Percentiles rank a stretch among this genome's conserved stretches.
These are phyloP conservation scores for Juncus effusus DNA, from an alignment of 176 grass and related monocot genomes.

Conservation along the genomic window DNA sequence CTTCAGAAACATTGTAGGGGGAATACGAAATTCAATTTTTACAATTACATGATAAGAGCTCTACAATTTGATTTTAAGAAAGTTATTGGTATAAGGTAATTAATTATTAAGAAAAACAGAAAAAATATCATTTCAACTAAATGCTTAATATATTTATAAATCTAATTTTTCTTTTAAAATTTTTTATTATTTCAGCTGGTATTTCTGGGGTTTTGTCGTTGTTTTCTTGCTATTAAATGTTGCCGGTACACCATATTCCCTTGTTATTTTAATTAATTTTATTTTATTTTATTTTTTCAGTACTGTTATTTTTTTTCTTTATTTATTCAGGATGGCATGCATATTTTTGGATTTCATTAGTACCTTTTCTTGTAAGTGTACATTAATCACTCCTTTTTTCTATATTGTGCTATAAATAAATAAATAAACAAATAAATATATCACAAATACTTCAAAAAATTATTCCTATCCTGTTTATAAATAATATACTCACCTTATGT, in stretches of 20 bases:
- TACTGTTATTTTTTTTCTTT: neutral
- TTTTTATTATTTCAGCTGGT: slow-evolving; percentile 52
- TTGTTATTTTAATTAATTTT: neutral
- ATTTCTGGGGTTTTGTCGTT: slow-evolving; percentile 69
- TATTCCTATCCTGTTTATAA: too few relatives aligned
- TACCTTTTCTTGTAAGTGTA: slow-evolving; percentile 69
- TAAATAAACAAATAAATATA: too few relatives aligned
- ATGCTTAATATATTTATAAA: neutral
- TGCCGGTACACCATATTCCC: slow-evolving; percentile 38
- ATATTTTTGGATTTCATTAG: slow-evolving; percentile 60
- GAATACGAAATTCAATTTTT: slow-evolving; percentile 66
- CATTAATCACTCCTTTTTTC: too few relatives aligned
- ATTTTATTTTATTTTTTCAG: neutral
- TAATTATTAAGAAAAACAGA: neutral
- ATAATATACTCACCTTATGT: too few relatives aligned
- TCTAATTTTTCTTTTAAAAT: neutral
- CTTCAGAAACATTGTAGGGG: slow-evolving; percentile 53
- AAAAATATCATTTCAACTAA: too few relatives aligned
- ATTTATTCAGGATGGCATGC: slow-evolving; percentile 48
- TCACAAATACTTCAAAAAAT: too few relatives aligned
- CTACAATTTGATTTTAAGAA: slow-evolving; percentile 65
- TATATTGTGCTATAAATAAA: too few relatives aligned
- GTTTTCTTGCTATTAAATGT: slow-evolving; percentile 71
- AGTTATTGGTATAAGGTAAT: slow-evolving; percentile 73
- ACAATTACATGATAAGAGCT: slow-evolving; percentile 70